Percentiles rank a stretch among this genome's conserved stretches.
Conservation (phyloP, 345 rosid species). For the Lumnitzera littorea region DNA sequence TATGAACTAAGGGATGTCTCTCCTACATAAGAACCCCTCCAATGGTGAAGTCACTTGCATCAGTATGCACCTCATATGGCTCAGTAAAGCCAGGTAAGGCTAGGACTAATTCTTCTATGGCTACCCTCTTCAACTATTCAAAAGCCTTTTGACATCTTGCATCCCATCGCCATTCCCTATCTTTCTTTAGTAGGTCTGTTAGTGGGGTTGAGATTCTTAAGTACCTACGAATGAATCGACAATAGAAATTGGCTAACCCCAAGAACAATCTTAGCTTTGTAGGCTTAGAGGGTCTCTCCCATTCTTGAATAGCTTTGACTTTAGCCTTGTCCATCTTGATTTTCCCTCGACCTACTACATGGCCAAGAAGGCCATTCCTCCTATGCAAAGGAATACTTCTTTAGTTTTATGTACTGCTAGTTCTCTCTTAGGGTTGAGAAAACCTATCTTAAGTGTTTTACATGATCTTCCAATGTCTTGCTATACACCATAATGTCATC, state of each 20-base stretch:
- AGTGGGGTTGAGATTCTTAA: neutral
- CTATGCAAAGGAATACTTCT: neutral
- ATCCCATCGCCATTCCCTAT: neutral
- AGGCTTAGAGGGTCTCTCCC: no score
- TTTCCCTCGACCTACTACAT: neutral
- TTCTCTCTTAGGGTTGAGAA: neutral
- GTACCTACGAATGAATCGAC: neutral
- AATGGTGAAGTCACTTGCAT: neutral
- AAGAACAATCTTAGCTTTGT: neutral
- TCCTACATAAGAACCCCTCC: neutral
- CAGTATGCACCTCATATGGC: neutral
- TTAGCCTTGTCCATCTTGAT: neutral
- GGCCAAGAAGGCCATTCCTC: neutral
- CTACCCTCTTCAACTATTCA: neutral
- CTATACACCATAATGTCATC: no score
- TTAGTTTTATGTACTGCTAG: neutral
- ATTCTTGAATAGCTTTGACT: no score
- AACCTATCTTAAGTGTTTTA: neutral
- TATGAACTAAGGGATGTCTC: neutral
- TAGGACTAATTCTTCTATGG: neutral
- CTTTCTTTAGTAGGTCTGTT: neutral
- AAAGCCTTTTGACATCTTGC: neutral
- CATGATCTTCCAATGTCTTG: no score
- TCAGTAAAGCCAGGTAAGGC: neutral
- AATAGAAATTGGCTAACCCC: neutral